Evolutionary conservation across 768 basidiomycete species (phyloP).

Genomic region (Strobilomyces echinocephalus): DNA sequence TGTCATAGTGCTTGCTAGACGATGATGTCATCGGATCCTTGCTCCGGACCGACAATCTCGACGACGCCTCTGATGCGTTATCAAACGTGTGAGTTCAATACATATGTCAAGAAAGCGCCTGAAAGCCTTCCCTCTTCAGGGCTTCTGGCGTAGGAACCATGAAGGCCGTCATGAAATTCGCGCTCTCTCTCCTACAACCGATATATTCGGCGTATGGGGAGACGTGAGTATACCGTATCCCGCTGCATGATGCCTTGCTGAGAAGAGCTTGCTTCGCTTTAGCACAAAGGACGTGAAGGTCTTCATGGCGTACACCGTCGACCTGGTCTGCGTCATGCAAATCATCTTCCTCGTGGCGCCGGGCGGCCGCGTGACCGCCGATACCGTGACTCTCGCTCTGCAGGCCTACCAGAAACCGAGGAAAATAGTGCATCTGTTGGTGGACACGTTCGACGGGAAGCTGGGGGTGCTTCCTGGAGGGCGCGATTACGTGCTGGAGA

Average conservation of each 20-base stretch:
- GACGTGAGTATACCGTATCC: slow-evolving; percentile 2
- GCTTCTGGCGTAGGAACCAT: background rate
- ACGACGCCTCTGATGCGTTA: background rate
- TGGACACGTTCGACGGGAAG: no score
- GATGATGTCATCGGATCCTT: background rate
- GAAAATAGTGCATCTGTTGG: background rate
- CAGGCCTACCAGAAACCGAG: background rate
- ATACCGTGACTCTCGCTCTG: background rate
- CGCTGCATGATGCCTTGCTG: background rate
- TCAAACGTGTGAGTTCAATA: background rate
- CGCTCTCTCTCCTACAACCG: background rate
- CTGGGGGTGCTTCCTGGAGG: slow-evolving; percentile 1
- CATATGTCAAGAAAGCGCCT: background rate
- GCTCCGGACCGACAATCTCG: slow-evolving; percentile 3
- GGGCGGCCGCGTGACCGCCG: background rate
- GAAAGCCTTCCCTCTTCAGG: background rate
- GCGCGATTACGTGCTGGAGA: slow-evolving; percentile 10
- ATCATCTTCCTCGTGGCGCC: slow-evolving; percentile 1
- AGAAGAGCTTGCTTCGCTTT: background rate
- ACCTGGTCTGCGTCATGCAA: slow-evolving; percentile 16
- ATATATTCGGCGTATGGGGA: background rate
- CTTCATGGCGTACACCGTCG: slow-evolving; percentile 12
- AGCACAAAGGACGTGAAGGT: slow-evolving; percentile 11
- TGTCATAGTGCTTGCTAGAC: slow-evolving; percentile 6
- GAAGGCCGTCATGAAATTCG: background rate